Conservation (phyloP, 176 grass and related monocot species). For the Metroxylon sagu region DNA sequence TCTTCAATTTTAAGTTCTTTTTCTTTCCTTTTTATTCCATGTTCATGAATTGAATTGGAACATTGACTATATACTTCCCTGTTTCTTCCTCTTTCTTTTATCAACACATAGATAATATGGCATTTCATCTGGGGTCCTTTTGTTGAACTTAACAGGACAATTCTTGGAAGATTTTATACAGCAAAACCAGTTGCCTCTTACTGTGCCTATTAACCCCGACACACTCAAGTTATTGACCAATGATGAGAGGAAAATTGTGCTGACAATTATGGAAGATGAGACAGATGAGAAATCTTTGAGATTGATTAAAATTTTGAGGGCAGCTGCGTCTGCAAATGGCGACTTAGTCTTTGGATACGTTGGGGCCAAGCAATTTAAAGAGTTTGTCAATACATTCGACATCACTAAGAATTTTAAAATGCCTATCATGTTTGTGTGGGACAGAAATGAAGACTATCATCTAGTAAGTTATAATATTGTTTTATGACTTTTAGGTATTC, state of each 20-base stretch:
- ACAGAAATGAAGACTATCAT: constrained; percentile 90
- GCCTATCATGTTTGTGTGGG: constrained; percentile 85
- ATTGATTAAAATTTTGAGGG: constrained; percentile 73
- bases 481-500: too few relatives aligned
- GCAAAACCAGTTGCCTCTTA: constrained; percentile 72
- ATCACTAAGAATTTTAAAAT: constrained; percentile 60
- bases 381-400: constrained; percentile 84
- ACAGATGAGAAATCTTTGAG: constrained; percentile 50
- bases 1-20: too few relatives aligned
- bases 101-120: background rate
- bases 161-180: constrained; percentile 91
- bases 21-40: too few relatives aligned
- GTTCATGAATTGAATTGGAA: too few relatives aligned
- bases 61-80: too few relatives aligned
- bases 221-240: constrained; percentile 82
- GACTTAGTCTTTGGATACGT: constrained; percentile 90
- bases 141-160: constrained; percentile 32
- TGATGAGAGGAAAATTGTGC: constrained; percentile 77
- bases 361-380: constrained; percentile 82
- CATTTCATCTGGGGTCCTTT: background rate
- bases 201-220: constrained; percentile 78
- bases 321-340: constrained; percentile 78
- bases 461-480: constrained; percentile 29
- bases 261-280: constrained; percentile 78
- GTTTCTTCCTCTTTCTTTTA: background rate